Evolutionary conservation across 139 green algal genomes (phyloP), one percentile per base, ranked within the genome.

Genomic region (Auxenochlorella protothecoides): DNA sequence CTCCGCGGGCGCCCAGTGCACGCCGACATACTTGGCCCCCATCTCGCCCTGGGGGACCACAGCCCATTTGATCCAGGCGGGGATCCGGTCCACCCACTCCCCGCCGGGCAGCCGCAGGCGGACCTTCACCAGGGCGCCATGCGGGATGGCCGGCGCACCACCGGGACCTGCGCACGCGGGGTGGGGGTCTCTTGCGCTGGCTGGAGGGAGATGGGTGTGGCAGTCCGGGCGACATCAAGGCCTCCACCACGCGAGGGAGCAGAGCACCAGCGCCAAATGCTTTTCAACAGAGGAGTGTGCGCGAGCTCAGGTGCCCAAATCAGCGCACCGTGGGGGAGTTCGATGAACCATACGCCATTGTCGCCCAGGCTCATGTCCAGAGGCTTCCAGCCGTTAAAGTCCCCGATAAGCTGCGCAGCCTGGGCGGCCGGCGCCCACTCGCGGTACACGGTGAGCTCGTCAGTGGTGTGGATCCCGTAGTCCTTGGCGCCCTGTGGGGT

Each of bases 361-460:
- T 91, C 68, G 76, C 95, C 89, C 7, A 80, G 76, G 61, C 86
- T 70, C 89, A 97, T 87, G 68, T 68, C 73, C 5, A 75, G 79
- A 3, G 79, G 85, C 70, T 89, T 63, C 93, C 92, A 97, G 60
- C 65, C 74, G 76, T 95, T 97, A 87, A 97, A 97, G 76, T 97
- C 93, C 7, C 92, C 93, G 27, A 88, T 87, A 6, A 90, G 66
- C 70, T 86, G 74, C 5, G 76, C 84, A 16, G 82, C 82, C n/a
- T 78, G 64, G 0, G 92, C 94, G 2, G 79, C 89, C 0, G 94
- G 94, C 4, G 81, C 82, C 93, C 94, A 98, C 80, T 98, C 94
- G 0, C 89, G 81, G 75, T 93, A 97, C 53, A 90, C 78, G 7
- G 82, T 90, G 27, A 66, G 65, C 54, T 78, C 80, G 54, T 73